Base-by-base conservation (phyloP, 2,329 filamentous ascomycete genomes). In the Aspergillus awamori region DNA sequence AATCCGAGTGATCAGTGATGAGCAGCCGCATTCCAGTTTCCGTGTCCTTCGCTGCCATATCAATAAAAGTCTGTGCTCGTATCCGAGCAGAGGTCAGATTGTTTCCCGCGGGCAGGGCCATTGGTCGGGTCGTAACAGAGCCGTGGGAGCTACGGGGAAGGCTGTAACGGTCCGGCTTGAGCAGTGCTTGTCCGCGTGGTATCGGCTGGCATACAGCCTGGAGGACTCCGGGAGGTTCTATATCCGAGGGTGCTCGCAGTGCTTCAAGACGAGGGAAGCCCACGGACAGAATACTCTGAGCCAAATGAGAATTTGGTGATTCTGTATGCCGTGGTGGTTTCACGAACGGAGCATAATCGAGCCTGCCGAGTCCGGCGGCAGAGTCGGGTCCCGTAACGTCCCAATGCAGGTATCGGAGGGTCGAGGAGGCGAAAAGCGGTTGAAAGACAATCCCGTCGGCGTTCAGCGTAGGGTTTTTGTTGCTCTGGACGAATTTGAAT, bases 401-500 rank as follows among this genome's bases (percentile, higher is more conserved):
- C 84, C 85, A 87, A 67, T 88, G 85, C 3, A 88, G 72, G 62
- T 79, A 80, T 57, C 76, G 75, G 10, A 87, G 74, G n/a, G 73
- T 79, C 2, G 73, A 70, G 0, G 83, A 85, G 5, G 77, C 77
- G 28, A 87, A 76, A 10, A 81, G 68, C 0, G 82, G 81, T 59
- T 80, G 79, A 58, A 82, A 78, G 22, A 82, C 68, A 54, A 80
- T 75, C 8, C 74, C 72, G 15, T 77, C 79, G 5, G 76, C 68
- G 3, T 77, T 75, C 17, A 83, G 67, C 8, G 73, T 77, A 2
- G 83, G 84, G 1, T 79, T 80, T 61, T 74, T 77, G 45, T 81
- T 76, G 43, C 69, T 70, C 63, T 87, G 86, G 4, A 83, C 75
- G 41, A 88, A 72, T 2, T 80, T 79, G 65, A 88, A 84, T 17